Base-by-base conservation (phyloP, 208 protist species). In the Leishmania tropica region DNA sequence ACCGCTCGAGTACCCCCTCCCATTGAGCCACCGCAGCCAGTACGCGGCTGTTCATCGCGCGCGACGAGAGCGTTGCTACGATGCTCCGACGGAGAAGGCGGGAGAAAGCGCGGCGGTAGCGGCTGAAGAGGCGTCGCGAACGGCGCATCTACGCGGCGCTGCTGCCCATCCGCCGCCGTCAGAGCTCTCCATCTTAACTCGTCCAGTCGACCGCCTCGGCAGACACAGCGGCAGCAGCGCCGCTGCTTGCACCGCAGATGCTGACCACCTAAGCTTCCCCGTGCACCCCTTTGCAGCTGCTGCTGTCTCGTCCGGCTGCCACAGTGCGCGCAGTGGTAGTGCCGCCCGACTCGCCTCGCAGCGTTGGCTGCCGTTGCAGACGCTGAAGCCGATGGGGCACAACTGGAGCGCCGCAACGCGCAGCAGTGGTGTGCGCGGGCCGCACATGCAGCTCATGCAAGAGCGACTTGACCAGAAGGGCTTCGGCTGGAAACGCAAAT, bases 401-500 rank as follows among this genome's bases (percentile, higher is more conserved):
- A 90, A 73, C 81, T 95, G 86, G 86, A 88, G 83, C 21, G 81
- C 87, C 15, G 84, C 90, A 5, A 85, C 89, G 48, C 91, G 94
- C 17, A 92, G 91, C 85, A 89, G 83, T 54, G 94, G 94, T 8
- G 80, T 86, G 21, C 91, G 92, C 35, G 89, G 90, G 5, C 92
- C 90, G 60, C 77, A 87, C 76, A 91, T 90, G 88, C 89, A 94
- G 68, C 88, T 97, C n/a, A 87, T 91, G 85, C 94, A 97, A 78
- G 92, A 97, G 76, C 89, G 94, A 28, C 79, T 97, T 24, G 92
- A 97, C 82, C 88, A 90, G 60, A 95, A 95, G 80, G 94, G 94
- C 42, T 96, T 97, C 82, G 94, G 94, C 3, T 97, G 92, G 92
- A 97, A 97, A 78, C 85, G 88, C 28, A 97, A 96, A 84, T 94